phyloP scores from a whole-genome alignment of 2,329 filamentous ascomycete species.

The Alternaria sp. region DNA sequence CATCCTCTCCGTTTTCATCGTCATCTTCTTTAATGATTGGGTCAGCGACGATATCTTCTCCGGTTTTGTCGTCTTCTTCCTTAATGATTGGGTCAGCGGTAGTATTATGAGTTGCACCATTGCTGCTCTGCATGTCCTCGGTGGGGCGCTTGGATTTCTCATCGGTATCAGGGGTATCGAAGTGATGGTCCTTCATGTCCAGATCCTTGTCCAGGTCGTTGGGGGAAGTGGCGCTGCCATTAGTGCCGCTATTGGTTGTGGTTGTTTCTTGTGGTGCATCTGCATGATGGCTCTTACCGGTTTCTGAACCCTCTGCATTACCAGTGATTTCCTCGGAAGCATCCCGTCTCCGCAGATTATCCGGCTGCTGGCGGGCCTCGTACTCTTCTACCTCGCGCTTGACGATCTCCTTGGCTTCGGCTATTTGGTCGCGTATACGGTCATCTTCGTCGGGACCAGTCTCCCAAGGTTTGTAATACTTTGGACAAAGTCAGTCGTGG shows the following conservation, averaged over 20 bases:
- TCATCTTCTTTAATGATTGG: conserved; percentile 56
- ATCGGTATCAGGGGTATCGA: conserved; percentile 29
- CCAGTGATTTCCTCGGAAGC: conserved; percentile 24
- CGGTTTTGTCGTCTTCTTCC: conserved; percentile 70
- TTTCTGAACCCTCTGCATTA: conserved; percentile 28
- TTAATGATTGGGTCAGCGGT: conserved; percentile 49
- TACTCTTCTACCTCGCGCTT: conserved; percentile 72
- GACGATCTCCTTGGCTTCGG: conserved; percentile 69
- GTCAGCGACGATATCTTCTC: conserved; percentile 68
- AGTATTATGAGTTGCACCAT: conserved; percentile 38
- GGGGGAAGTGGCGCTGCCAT: conserved; percentile 33
- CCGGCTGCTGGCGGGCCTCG: conserved; percentile 53
- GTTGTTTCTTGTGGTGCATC: conserved; percentile 27
- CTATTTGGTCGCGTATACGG: conserved; percentile 73
- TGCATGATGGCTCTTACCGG: conserved; percentile 40
- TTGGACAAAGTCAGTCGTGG: conserved; percentile 30
- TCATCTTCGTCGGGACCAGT: conserved; percentile 73
- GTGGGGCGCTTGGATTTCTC: conserved; percentile 26
- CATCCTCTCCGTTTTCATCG: conserved; percentile 78
- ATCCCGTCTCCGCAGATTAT: conserved; percentile 34
- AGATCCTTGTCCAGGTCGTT: conserved; percentile 38
- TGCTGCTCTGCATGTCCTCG: conserved; percentile 31
- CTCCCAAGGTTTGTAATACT: conserved; percentile 91
- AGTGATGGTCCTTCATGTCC: conserved; percentile 39
- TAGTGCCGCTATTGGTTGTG: conserved; percentile 38